Conservation (phyloP, 1,284 basidiomycete species). For the Puccinia hordei region DNA sequence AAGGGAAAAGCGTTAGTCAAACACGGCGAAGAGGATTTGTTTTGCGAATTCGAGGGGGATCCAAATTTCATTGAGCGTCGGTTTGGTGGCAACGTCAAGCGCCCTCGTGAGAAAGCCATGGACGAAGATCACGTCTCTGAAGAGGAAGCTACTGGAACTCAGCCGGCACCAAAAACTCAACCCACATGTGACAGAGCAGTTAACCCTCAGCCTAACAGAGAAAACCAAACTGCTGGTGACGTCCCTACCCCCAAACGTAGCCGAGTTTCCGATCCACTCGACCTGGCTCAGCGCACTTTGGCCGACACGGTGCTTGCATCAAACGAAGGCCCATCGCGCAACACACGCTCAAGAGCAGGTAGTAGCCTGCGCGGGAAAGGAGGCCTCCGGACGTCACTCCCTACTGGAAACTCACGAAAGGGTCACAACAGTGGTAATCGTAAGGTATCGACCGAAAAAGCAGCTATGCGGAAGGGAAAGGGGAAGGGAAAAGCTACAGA, state of each 20-base stretch:
- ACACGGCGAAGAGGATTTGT: constrained; percentile 31
- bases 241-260: constrained; percentile 33
- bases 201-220: neutral
- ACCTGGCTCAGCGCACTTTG: neutral
- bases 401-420: constrained; percentile 2
- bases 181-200: neutral
- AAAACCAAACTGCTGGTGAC: neutral
- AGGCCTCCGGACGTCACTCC: neutral
- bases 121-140: constrained; percentile 27
- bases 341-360: constrained; percentile 41
- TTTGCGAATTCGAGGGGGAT: constrained; percentile 42
- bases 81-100: constrained; percentile 43
- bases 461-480: constrained; percentile 1
- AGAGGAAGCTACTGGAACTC: neutral
- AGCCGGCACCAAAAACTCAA: neutral
- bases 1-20: constrained; percentile 31
- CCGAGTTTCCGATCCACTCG: constrained; percentile 31
- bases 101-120: constrained; percentile 35
- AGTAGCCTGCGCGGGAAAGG: constrained; percentile 34
- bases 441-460: constrained; percentile 6
- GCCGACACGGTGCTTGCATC: neutral
- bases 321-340: constrained; percentile 34
- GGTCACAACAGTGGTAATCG: constrained; percentile 10
- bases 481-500: constrained; percentile 34
- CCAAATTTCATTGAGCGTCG: constrained; percentile 45